Base-by-base conservation (phyloP, 2,329 filamentous ascomycete genomes). In the Fusarium papillatum region DNA sequence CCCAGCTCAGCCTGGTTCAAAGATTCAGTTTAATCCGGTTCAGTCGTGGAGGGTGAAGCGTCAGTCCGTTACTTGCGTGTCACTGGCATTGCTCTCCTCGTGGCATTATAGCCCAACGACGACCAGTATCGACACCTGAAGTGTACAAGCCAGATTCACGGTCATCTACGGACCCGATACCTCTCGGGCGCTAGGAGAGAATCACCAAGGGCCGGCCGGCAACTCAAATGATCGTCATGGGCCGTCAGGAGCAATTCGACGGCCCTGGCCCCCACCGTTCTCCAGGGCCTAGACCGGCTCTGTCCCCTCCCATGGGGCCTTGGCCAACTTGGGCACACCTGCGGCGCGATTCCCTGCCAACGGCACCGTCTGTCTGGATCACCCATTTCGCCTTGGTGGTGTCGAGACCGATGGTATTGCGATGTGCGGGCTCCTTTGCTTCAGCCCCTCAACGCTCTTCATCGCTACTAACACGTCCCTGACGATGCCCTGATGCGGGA, bases 281-380 rank as follows among this genome's bases (percentile, higher is more conserved):
- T 67, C 65, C 48, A 60, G 41, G 71, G 67, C 68, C 70, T 63
- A 46, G 71, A 69, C 65, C 64, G 57, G 48, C 39, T 61, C 67
- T 70, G 60, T 53, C 41, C 38, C 26, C 43, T 62, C 26, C 57
- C 60, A 68, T 61, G 46, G 69, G 48, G 39, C 50, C 68, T 73
- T 48, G 53, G 41, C 66, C 24, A 22, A 26, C 36, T 46, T 50
- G 43, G 43, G 24, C 46, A 24, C 50, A 46, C 73, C 70, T 73
- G 34, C 67, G 46, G 59, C 70, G 61, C 74, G 74, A 76, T 77
- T 75, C 69, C 71, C 48, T 77, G 74, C 69, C 61, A 50, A 67
- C 59, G 60, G 71, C 66, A 64, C 74, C 74, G 64, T 66, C 71
- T 61, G 71, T 75, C 71, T 70, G 69, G 74, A 76, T 76, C 74